Evolutionary conservation across 495 filamentous ascomycete genomes (phyloP).

Genomic region (Talaromyces liani): DNA sequence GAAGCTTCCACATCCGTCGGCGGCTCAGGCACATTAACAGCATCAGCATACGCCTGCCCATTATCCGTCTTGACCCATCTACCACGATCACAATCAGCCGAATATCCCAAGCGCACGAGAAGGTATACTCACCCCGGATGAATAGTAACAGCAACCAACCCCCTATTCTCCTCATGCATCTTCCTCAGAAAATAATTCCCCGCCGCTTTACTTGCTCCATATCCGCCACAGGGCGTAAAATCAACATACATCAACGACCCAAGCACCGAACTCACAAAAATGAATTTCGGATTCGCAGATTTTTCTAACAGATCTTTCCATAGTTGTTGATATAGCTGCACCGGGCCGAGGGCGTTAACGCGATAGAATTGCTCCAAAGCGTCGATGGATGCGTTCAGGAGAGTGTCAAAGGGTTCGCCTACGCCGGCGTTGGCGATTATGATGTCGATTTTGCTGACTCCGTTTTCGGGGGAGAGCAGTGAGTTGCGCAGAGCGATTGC

Average conservation of each 20-base stretch:
- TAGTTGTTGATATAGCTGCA: conserved; percentile 30
- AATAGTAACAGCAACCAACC: conserved; percentile 23
- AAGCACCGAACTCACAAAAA: conserved; percentile 25
- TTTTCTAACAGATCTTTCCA: conserved; percentile 19
- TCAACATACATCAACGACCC: conserved; percentile 22
- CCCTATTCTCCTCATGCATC: conserved; percentile 28
- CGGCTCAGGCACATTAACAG: conserved; percentile 4
- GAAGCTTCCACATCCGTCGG: conserved; percentile 2
- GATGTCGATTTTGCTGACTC: conserved; percentile 29
- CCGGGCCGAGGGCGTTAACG: conserved; percentile 30
- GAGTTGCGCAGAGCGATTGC: conserved; percentile 27
- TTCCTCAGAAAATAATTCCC: conserved; percentile 30
- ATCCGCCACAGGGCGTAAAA: conserved; percentile 16
- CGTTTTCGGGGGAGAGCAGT: conserved; percentile 16
- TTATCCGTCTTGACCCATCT: conserved; percentile 9
- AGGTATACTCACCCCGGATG: conserved; percentile 29
- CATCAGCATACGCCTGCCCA: conserved; percentile 7
- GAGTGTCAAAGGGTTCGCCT: conserved; percentile 17
- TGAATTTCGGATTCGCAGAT: conserved; percentile 24
- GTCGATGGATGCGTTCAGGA: conserved; percentile 17
- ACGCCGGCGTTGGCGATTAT: conserved; percentile 45
- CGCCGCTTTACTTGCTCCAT: conserved; percentile 32
- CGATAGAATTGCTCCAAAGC: conserved; percentile 27
- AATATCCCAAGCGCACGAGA: no score
- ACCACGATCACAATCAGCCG: neutral